Percentiles rank a stretch among this genome's conserved stretches.
These are phyloP conservation scores for Herpetospermum pedunculosum DNA, from an alignment of 306 rosid genomes.

Conservation along the genomic window DNA sequence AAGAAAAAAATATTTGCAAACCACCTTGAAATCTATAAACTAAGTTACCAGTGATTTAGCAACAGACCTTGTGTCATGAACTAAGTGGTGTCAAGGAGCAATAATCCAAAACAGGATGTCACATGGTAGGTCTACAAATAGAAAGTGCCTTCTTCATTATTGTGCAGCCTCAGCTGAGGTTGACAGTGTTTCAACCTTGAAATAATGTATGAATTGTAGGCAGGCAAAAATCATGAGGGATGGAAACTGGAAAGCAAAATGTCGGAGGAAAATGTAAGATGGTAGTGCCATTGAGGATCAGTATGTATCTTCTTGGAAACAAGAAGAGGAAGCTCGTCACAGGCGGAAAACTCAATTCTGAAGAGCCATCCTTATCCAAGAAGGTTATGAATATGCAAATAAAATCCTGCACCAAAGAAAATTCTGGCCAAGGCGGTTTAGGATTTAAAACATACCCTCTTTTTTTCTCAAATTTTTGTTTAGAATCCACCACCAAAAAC, in stretches of 20 bases:
- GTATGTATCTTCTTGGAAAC: constrained; percentile 57
- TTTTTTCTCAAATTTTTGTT: constrained; percentile 38
- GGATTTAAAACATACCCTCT: constrained; percentile 45
- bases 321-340: constrained; percentile 62
- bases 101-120: constrained; percentile 88
- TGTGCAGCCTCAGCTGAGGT: constrained; percentile 85
- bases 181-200: constrained; percentile 59
- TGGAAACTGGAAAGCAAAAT: constrained; percentile 60
- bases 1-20: constrained; percentile 41
- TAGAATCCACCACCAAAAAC: constrained; percentile 53
- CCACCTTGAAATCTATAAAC: constrained; percentile 58
- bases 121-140: constrained; percentile 78
- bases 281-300: constrained; percentile 68
- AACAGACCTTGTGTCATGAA: constrained; percentile 91
- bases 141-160: constrained; percentile 70
- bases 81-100: constrained; percentile 88
- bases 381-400: constrained; percentile 80
- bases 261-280: constrained; percentile 65
- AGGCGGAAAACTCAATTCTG: constrained; percentile 59
- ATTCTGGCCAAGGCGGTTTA: constrained; percentile 93
- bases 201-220: constrained; percentile 65
- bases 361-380: constrained; percentile 76
- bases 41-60: constrained; percentile 75
- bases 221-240: constrained; percentile 68
- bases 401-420: constrained; percentile 99